Evolutionary conservation across 1,284 basidiomycete genomes (phyloP).

Genomic region (Vanrija pseudolonga): DNA sequence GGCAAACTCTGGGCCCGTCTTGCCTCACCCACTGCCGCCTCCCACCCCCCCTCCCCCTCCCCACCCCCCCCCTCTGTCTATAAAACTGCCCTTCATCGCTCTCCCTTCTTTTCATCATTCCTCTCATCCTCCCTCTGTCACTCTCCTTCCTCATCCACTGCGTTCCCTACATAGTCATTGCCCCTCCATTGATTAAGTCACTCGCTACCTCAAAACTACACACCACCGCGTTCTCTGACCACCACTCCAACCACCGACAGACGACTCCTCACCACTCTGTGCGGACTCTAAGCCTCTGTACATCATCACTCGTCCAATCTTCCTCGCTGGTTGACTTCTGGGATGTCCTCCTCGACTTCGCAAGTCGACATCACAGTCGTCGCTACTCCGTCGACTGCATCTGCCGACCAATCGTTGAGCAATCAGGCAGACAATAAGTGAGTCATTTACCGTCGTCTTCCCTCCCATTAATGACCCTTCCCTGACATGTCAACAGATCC

Average conservation of each 20-base stretch:
- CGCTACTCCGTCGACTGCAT: too few species aligned
- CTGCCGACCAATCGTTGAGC: not conserved
- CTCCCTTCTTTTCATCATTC: not conserved
- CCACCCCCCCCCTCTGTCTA: not conserved
- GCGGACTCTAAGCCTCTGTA: constrained; percentile 2
- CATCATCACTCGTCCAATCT: not conserved
- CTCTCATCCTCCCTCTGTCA: not conserved
- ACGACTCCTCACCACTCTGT: not conserved
- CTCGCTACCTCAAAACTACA: not conserved
- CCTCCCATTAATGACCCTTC: not conserved
- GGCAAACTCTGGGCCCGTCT: not conserved
- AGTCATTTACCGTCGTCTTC: not conserved
- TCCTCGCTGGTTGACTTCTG: constrained; percentile 2
- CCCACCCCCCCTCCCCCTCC: not conserved
- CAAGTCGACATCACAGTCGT: too few species aligned
- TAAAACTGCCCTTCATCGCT: not conserved
- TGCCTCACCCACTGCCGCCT: not conserved
- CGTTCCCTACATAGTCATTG: not conserved
- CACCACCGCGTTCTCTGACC: not conserved
- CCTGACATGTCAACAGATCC: not conserved
- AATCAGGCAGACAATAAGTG: not conserved
- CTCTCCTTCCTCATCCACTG: not conserved
- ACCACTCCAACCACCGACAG: not conserved
- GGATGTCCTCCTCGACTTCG: not conserved
- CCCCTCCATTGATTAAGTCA: not conserved